Conservation (phyloP, 768 basidiomycete species). For the Tremella yokohamensis region DNA sequence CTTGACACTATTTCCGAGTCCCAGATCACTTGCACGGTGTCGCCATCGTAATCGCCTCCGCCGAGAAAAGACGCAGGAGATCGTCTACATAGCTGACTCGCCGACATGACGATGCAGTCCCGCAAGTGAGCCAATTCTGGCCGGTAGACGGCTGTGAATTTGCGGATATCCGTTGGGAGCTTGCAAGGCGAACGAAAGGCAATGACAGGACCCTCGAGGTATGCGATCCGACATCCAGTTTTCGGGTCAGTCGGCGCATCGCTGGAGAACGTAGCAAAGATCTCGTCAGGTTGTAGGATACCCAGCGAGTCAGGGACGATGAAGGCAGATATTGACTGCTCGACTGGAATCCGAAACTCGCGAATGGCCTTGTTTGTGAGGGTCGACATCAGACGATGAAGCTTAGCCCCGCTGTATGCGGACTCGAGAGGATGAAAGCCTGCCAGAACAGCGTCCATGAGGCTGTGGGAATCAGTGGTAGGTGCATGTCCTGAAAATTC, state of each 20-base stretch:
- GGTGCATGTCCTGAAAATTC: neutral
- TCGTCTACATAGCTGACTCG: slow-evolving; percentile 20
- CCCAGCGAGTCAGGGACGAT: slow-evolving; percentile 35
- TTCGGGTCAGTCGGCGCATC: slow-evolving; percentile 22
- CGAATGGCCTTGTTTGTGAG: slow-evolving; percentile 16
- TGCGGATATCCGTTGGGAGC: slow-evolving; percentile 38
- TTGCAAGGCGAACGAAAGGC: slow-evolving; percentile 42
- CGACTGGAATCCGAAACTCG: slow-evolving; percentile 29
- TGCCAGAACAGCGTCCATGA: slow-evolving; percentile 13
- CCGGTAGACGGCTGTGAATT: slow-evolving; percentile 33
- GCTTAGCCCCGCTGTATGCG: slow-evolving; percentile 21
- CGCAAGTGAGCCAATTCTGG: slow-evolving; percentile 34
- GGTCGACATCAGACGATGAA: slow-evolving; percentile 21
- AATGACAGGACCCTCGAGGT: slow-evolving; percentile 29
- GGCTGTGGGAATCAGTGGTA: neutral
- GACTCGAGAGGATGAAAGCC: slow-evolving; percentile 31
- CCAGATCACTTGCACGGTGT: slow-evolving; percentile 39
- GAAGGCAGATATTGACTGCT: slow-evolving; percentile 32
- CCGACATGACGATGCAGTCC: slow-evolving; percentile 42
- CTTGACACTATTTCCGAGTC: slow-evolving; percentile 22
- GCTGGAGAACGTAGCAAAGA: slow-evolving; percentile 26
- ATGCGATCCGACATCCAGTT: slow-evolving; percentile 20
- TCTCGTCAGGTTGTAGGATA: slow-evolving; percentile 31
- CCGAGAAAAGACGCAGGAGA: slow-evolving; percentile 36
- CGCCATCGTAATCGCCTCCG: slow-evolving; percentile 47